phyloP scores from a whole-genome alignment of 2,329 filamentous ascomycete genomes.

The Colletotrichum cordylinicola region DNA sequence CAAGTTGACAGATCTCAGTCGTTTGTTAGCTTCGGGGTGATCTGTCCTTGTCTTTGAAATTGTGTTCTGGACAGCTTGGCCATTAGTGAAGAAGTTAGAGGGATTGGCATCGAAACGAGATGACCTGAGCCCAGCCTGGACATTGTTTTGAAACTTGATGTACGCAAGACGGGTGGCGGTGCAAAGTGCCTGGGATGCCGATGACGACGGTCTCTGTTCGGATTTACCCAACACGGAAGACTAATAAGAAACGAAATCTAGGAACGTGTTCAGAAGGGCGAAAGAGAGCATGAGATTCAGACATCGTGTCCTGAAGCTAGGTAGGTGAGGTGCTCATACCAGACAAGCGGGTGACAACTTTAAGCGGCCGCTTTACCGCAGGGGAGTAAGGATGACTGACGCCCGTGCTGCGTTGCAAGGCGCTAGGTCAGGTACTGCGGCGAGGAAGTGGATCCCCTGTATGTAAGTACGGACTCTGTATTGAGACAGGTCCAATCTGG shows the following conservation, averaged over 20 bases:
- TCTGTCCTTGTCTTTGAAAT: constrained; percentile 5
- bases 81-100: not conserved
- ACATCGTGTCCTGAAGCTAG: not conserved
- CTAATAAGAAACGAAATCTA: not conserved
- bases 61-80: not conserved
- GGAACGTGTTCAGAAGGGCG: not conserved
- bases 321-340: not conserved
- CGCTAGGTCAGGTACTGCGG: not conserved
- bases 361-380: not conserved
- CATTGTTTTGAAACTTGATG: not conserved
- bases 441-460: not conserved
- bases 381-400: not conserved
- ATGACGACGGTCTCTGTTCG: not conserved
- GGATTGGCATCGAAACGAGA: constrained; percentile 14
- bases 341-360: not conserved
- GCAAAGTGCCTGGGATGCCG: not conserved
- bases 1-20: not conserved
- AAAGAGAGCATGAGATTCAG: not conserved
- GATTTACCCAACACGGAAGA: not conserved
- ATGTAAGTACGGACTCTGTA: no score
- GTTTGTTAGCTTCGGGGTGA: not conserved
- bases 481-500: not conserved
- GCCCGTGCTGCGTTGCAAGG: not conserved
- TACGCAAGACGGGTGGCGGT: constrained; percentile 11
- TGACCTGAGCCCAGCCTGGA: not conserved